Conservation (phyloP, 805 yeast species). For the Cyberlindnera xylosilytica region DNA sequence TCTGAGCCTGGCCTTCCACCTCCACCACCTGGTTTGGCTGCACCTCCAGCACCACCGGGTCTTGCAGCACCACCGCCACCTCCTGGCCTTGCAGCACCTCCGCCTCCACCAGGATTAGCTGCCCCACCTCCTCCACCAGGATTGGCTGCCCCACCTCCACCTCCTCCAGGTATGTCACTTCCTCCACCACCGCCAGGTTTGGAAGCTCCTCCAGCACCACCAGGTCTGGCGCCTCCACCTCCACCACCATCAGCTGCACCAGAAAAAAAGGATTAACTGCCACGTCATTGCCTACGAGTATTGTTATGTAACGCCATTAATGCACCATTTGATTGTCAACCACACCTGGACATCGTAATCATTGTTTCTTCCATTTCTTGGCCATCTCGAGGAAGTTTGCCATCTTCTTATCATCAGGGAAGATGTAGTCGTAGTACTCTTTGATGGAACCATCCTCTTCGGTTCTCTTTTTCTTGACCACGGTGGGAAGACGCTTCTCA, state of each 20-base stretch:
- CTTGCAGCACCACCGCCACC: constrained; percentile 4
- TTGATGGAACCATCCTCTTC: constrained; percentile 44
- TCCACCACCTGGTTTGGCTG: constrained; percentile 20
- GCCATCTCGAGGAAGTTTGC: constrained; percentile 45
- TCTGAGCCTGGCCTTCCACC: constrained; percentile 16
- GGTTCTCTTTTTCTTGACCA: constrained; percentile 42
- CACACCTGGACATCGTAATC: neutral
- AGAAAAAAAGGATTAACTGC: constrained; percentile 28
- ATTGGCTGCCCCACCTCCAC: neutral
- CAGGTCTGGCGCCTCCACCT: constrained; percentile 3
- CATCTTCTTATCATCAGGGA: constrained; percentile 56
- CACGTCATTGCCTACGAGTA: constrained; percentile 67
- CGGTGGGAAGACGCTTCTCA: constrained; percentile 48
- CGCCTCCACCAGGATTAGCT: constrained; percentile 2
- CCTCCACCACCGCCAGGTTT: constrained; percentile 6
- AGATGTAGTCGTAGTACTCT: constrained; percentile 58
- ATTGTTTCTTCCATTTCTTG: constrained; percentile 39
- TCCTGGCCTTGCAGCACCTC: neutral
- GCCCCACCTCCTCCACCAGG: constrained; percentile 5
- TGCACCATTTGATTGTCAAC: neutral
- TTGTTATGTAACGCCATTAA: neutral
- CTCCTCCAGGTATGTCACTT: constrained; percentile 4
- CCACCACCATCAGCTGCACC: constrained; percentile 1
- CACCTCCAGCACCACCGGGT: constrained; percentile 9
- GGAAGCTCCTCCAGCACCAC: constrained; percentile 3